These are phyloP conservation scores for Arxiozyma slooffiae DNA, from an alignment of 1,139 yeast genomes.

Conservation along the genomic window DNA sequence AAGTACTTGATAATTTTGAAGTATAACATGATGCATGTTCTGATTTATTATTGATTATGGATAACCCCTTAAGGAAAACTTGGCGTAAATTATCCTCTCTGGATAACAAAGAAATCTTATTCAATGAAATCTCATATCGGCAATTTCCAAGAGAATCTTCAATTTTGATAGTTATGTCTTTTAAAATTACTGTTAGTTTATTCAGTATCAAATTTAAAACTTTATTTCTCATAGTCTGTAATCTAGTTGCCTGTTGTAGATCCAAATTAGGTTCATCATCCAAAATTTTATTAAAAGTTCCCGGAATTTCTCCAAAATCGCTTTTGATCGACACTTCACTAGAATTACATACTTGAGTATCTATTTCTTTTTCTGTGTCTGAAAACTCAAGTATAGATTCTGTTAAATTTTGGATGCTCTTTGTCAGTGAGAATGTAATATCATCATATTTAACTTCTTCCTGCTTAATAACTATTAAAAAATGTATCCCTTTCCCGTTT, in stretches of 20 bases:
- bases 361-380: neutral
- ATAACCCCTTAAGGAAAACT: slow-evolving; percentile 6
- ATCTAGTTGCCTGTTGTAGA: slow-evolving; percentile 7
- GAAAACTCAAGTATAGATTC: slow-evolving; percentile 41
- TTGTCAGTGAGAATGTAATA: slow-evolving; percentile 38
- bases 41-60: neutral
- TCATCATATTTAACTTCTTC: neutral
- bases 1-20: slow-evolving; percentile 59
- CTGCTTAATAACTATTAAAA: slow-evolving; percentile 18
- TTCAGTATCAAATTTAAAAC: slow-evolving; percentile 27
- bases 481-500: slow-evolving; percentile 48
- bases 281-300: neutral
- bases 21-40: slow-evolving; percentile 46
- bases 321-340: slow-evolving; percentile 8
- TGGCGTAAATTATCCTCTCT: slow-evolving; percentile 13
- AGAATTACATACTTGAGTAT: slow-evolving; percentile 10
- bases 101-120: slow-evolving; percentile 12
- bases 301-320: neutral
- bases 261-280: neutral
- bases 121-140: slow-evolving; percentile 10
- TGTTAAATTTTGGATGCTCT: slow-evolving; percentile 58
- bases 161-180: slow-evolving; percentile 17
- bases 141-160: slow-evolving; percentile 8
- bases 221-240: slow-evolving; percentile 27
- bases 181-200: slow-evolving; percentile 22